Conservation (phyloP, 768 basidiomycete species). For the Russula sp. region DNA sequence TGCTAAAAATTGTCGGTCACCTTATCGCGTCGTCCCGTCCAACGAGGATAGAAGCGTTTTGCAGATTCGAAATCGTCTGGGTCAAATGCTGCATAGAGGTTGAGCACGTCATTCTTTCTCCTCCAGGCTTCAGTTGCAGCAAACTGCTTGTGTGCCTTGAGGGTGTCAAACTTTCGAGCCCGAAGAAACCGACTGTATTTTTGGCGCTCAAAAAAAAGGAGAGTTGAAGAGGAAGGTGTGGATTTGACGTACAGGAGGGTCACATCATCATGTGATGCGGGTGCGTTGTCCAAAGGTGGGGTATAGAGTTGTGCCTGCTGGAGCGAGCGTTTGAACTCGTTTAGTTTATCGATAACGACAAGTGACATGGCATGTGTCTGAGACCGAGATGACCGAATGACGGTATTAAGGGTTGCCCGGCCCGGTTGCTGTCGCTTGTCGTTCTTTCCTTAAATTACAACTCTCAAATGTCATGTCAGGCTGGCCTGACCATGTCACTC, state of each 20-base stretch:
- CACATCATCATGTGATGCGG: constrained; percentile 55
- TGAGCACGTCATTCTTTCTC: constrained; percentile 50
- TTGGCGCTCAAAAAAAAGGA: background rate
- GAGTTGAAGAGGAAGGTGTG: background rate
- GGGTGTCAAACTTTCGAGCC: constrained; percentile 62
- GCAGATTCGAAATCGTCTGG: constrained; percentile 53
- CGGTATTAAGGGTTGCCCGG: no score
- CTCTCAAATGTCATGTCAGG: no score
- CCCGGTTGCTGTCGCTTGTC: no score
- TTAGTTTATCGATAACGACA: background rate
- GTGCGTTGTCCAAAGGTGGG: constrained; percentile 24
- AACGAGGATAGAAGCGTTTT: constrained; percentile 67
- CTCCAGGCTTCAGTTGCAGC: constrained; percentile 64
- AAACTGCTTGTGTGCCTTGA: constrained; percentile 66
- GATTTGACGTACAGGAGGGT: constrained; percentile 51
- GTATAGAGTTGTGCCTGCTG: constrained; percentile 2
- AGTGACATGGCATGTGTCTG: no score
- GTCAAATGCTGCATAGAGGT: constrained; percentile 56
- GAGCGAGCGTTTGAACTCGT: constrained; percentile 6
- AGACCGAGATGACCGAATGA: background rate
- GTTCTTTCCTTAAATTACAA: no score
- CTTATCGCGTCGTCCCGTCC: constrained; percentile 76
- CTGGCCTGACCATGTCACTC: background rate
- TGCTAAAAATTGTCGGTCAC: constrained; percentile 31
- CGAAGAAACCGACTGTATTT: constrained; percentile 66